Evolutionary conservation across 805 yeast species (phyloP).

Genomic region (Trichomonascus vanleenenianus): DNA sequence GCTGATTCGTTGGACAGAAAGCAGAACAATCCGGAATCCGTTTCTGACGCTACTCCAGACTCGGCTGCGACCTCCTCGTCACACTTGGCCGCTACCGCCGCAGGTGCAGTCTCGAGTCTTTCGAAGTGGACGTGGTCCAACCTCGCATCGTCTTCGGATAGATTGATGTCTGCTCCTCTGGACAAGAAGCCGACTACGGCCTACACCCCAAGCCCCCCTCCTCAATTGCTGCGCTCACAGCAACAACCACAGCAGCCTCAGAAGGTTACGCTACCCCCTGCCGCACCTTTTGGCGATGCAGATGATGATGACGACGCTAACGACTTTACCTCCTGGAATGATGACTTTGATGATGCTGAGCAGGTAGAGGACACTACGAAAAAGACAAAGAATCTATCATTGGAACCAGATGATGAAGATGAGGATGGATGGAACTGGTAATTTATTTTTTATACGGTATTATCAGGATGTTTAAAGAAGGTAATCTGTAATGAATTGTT

Average conservation of each 20-base stretch:
- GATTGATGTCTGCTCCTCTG: not conserved
- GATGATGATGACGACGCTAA: not conserved
- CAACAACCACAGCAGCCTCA: not conserved
- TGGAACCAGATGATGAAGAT: slow-evolving; percentile 16
- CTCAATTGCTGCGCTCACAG: too few species aligned
- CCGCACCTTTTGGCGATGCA: not conserved
- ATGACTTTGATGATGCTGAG: slow-evolving; percentile 4
- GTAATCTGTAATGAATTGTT: not conserved
- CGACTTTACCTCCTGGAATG: not conserved
- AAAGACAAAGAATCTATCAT: slow-evolving; percentile 6
- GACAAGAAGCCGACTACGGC: not conserved
- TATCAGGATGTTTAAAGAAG: not conserved
- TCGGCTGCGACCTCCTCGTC: not conserved
- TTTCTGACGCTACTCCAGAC: not conserved
- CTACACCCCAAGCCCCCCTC: not conserved
- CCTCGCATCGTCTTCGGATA: not conserved
- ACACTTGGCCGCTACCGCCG: not conserved
- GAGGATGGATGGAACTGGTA: slow-evolving; percentile 12
- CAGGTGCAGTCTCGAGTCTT: not conserved
- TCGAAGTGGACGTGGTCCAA: not conserved
- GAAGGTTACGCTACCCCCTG: too few species aligned
- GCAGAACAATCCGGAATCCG: slow-evolving; percentile 7
- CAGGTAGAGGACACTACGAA: not conserved
- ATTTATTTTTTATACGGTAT: not conserved
- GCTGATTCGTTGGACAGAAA: slow-evolving; percentile 31